These are phyloP conservation scores for Dryas alaskensis DNA, from an alignment of 306 rosid species.

Conservation along the genomic window DNA sequence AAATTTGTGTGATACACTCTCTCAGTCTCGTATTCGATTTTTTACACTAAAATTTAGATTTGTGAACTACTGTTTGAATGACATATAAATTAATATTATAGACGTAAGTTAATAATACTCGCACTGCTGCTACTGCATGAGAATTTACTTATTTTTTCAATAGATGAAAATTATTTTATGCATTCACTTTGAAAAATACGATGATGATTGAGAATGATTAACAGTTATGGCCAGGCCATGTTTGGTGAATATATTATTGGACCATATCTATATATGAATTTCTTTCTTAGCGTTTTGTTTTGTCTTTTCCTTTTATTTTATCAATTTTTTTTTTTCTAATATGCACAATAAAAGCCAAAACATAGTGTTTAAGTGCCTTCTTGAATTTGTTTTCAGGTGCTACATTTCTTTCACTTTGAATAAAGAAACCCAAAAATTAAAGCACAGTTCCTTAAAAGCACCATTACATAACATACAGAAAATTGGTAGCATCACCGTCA, in stretches of 20 bases:
- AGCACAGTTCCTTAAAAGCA: neutral
- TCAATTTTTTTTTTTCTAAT: neutral
- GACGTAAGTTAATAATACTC: too few species aligned
- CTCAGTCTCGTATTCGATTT: too few species aligned
- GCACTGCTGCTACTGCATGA: too few species aligned
- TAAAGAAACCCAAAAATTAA: slow-evolving; percentile 5
- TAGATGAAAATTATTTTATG: too few species aligned
- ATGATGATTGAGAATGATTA: neutral
- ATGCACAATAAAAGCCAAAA: neutral
- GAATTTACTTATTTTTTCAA: too few species aligned
- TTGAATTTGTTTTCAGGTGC: neutral
- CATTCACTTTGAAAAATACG: too few species aligned
- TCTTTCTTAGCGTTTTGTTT: neutral
- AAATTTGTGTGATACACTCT: too few species aligned
- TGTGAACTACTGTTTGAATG: too few species aligned
- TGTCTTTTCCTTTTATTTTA: neutral
- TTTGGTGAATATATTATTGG: neutral
- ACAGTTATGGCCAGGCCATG: neutral
- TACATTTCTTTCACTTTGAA: neutral
- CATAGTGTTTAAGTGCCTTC: neutral
- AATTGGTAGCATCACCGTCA: neutral
- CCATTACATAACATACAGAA: neutral
- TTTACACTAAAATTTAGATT: too few species aligned
- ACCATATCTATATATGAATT: neutral
- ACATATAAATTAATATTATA: too few species aligned